Evolutionary conservation across 768 basidiomycete species (phyloP), one percentile per base, ranked within the genome.

Genomic region (Lyophyllum semitale): DNA sequence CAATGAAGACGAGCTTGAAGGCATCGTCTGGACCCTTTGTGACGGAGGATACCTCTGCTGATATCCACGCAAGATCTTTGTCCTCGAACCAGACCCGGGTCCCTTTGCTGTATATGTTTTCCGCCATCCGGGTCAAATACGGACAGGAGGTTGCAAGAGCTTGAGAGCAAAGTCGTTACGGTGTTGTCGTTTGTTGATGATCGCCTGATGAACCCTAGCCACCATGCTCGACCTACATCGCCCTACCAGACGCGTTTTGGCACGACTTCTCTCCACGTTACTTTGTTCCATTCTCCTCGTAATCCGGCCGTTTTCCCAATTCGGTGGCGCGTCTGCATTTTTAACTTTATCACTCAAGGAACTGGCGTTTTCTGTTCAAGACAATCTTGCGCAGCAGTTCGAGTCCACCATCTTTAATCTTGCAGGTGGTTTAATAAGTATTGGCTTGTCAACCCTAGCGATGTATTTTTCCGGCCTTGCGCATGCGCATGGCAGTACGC

Each of bases 11-110:
- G 59, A 97, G 85, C 74, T 84, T 90, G 77, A 97, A 85, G 63
- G 79, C 72, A 66, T 93, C 91, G 72, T 84, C 88, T 60, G 78
- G 67, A 53, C 79, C 79, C 69, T 85, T 88, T 55, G 79, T 76
- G 57, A 84, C 84, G 35, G 78, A 76, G 49, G 79, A 77, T 59
- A 95, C 91, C 71, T 93, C 90, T 55, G 89, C 95, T 40, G 92
- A 91, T 63, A 96, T 81, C 95, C 95, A 97, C 58, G 93, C 93
- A 61, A 89, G 85, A 59, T 96, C 94, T 73, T 91, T 94, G 78
- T 96, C 93, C 60, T 93, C 84, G 66, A 95, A 94, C 94, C 91
- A 93, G 67, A 92, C 91, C 63, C 90, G 81, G 59, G 90, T 92
- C 58, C 91, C 91, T 73, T 88, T 92, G 81, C 86, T 89, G 77